Evolutionary conservation across 257 asterid genomes (phyloP).

Genomic region (Solanum paucissectum): DNA sequence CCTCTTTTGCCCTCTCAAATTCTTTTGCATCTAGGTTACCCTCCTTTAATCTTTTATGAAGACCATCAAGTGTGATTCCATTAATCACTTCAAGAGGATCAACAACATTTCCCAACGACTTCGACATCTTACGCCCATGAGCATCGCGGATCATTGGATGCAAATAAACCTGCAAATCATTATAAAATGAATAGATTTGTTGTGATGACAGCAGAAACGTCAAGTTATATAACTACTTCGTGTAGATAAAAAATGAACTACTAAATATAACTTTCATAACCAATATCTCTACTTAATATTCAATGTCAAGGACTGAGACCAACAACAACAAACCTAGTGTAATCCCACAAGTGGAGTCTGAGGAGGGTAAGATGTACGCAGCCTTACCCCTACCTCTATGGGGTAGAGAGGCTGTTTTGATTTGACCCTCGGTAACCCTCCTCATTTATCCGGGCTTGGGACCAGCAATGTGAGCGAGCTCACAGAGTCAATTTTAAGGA

Average conservation of each 20-base stretch:
- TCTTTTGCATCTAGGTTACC: conserved; percentile 88
- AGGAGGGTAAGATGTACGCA: not conserved
- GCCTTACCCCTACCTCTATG: not conserved
- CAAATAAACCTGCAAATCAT: conserved; percentile 58
- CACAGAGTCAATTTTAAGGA: not conserved
- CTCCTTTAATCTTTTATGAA: conserved; percentile 79
- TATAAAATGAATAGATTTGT: not conserved
- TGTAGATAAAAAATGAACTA: not conserved
- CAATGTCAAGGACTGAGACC: not conserved
- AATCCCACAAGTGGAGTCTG: not conserved
- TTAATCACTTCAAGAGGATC: conserved; percentile 87
- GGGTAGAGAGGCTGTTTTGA: not conserved
- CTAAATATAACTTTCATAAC: not conserved
- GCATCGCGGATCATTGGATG: conserved; percentile 98
- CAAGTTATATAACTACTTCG: not conserved
- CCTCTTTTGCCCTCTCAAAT: conserved; percentile 74
- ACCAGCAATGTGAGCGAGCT: not conserved
- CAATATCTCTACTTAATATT: not conserved
- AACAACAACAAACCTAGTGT: not conserved
- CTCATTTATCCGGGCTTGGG: not conserved
- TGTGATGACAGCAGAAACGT: not conserved
- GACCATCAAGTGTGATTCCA: conserved; percentile 64
- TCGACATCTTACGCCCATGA: conserved; percentile 98
- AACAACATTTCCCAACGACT: conserved; percentile 90
- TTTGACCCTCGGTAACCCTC: not conserved